A percentile compares a stretch with the other conserved stretches of the same genome.
phyloP scores from a whole-genome alignment of 1,284 basidiomycete genomes.

The Cutaneotrichosporon dermatis region DNA sequence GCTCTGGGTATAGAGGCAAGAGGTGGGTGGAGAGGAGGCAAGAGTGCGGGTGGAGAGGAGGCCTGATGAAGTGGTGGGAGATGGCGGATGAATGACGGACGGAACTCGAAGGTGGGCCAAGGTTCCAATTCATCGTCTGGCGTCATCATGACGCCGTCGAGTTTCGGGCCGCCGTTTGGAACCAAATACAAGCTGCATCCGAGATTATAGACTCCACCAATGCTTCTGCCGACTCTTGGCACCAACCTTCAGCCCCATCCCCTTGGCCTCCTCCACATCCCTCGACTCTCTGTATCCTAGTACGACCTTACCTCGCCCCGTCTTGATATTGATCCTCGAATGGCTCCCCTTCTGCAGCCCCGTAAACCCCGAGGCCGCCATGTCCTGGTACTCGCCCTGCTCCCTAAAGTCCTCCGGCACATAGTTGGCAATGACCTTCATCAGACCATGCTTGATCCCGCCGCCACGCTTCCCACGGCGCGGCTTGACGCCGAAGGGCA shows the following conservation, averaged over 20 bases:
- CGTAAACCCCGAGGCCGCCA: conserved; percentile 23
- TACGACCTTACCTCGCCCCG: conserved; percentile 28
- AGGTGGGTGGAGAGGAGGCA: too few species aligned
- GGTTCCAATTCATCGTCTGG: too few species aligned
- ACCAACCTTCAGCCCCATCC: conserved; percentile 7
- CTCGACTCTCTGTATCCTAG: conserved; percentile 1
- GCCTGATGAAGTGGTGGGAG: too few species aligned
- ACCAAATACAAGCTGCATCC: too few species aligned
- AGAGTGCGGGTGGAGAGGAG: too few species aligned
- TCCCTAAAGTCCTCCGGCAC: conserved; percentile 27
- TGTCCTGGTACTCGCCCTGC: conserved; percentile 30
- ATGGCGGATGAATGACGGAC: too few species aligned
- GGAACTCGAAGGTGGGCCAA: too few species aligned
- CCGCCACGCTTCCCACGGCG: neutral
- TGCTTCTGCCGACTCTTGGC: conserved; percentile 6
- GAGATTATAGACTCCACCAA: conserved; percentile 11
- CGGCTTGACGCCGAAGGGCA: conserved; percentile 19
- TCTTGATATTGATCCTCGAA: conserved; percentile 29
- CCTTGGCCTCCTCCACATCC: conserved; percentile 1
- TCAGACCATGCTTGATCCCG: conserved; percentile 19
- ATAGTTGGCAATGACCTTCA: conserved; percentile 22
- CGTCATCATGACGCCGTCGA: too few species aligned
- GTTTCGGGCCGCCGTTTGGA: too few species aligned
- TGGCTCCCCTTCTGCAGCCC: conserved; percentile 23
- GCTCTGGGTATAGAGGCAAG: neutral